Evolutionary conservation across 1,139 yeast species (phyloP).

Genomic region (Geotrichum aggregatum): DNA sequence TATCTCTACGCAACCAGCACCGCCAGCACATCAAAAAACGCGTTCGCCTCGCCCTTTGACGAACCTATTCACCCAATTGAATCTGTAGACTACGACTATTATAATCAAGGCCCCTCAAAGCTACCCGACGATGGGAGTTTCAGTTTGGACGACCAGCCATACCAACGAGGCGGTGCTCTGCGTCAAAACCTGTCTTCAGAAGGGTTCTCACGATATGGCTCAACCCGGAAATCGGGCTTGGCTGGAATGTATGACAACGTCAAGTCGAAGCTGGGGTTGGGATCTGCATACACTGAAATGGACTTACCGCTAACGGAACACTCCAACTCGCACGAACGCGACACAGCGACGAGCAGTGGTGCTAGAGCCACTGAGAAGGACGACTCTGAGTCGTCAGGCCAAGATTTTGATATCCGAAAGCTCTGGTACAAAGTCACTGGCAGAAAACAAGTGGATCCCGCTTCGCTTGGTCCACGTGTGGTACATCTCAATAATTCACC

Average conservation of each 20-base stretch:
- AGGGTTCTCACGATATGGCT: conserved; percentile 15
- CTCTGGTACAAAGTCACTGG: conserved; percentile 49
- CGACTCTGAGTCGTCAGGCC: conserved; percentile 21
- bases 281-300: conserved; percentile 35
- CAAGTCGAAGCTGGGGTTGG: conserved; percentile 33
- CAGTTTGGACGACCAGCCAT: conserved; percentile 19
- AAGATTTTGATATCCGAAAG: conserved; percentile 56
- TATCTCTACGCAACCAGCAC: conserved; percentile 10
- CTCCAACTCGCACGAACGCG: conserved; percentile 13
- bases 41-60: conserved; percentile 19
- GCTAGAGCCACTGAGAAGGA: conserved; percentile 24
- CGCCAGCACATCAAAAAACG: conserved; percentile 10
- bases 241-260: conserved; percentile 33
- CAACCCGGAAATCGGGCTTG: conserved; percentile 25
- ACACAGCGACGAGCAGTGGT: conserved; percentile 20
- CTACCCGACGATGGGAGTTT: conserved; percentile 3
- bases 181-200: conserved; percentile 4
- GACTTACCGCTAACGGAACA: conserved; percentile 36
- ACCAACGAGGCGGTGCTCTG: conserved; percentile 1
- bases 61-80: conserved; percentile 18
- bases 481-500: conserved; percentile 60
- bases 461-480: conserved; percentile 56
- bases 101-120: conserved; percentile 2
- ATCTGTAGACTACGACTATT: conserved; percentile 14
- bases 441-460: conserved; percentile 36